phyloP scores from a whole-genome alignment of 139 green algal genomes.

The Desmodesmus armatus region DNA sequence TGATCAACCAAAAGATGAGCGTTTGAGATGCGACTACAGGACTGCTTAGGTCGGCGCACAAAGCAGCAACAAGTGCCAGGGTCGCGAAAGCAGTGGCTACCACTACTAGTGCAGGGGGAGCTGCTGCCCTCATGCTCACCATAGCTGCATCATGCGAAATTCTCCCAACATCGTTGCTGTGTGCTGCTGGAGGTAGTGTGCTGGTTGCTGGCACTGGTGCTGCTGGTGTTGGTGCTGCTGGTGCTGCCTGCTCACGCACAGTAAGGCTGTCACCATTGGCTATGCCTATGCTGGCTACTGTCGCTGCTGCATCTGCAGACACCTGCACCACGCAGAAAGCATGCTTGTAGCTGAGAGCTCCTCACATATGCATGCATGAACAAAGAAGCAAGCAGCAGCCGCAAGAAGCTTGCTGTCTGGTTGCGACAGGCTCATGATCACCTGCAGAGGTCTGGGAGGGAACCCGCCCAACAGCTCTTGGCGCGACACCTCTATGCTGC shows the following conservation, averaged over 20 bases:
- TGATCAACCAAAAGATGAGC: background rate
- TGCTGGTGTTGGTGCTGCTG: background rate
- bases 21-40: background rate
- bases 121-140: background rate
- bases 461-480: conserved; percentile 79
- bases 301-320: background rate
- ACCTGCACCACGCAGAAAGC: background rate
- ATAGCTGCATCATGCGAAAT: background rate
- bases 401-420: background rate
- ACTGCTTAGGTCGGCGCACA: no score
- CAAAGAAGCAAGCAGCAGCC: background rate
- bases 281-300: conserved; percentile 51
- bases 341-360: background rate
- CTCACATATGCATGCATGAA: background rate
- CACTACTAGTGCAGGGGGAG: conserved; percentile 5
- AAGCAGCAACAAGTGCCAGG: background rate
- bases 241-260: conserved; percentile 48
- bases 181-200: background rate
- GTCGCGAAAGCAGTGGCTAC: background rate
- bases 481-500: conserved; percentile 49
- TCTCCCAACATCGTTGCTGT: background rate
- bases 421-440: background rate
- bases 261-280: conserved; percentile 70
- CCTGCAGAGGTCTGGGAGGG: conserved; percentile 66
- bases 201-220: background rate